A percentile compares a stretch with the other conserved stretches of the same genome.
Evolutionary conservation across 768 basidiomycete species (phyloP).

Genomic region (Coprinellus aureogranulatus): DNA sequence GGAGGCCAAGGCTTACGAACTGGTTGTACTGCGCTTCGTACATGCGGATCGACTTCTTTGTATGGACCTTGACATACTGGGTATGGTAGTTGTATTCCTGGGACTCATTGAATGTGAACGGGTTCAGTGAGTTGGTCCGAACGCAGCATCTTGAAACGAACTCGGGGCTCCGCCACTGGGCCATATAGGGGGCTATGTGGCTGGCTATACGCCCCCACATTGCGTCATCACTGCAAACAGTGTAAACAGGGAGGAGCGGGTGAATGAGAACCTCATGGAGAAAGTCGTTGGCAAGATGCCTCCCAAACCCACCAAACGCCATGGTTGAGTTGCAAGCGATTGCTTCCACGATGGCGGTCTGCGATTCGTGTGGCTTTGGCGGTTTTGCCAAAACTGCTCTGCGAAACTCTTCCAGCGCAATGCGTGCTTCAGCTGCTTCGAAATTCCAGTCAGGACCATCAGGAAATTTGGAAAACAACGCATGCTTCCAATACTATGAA

Average conservation of each 20-base stretch:
- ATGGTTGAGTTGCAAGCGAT: conserved; percentile 4
- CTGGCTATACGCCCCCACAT: background rate
- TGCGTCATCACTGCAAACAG: background rate
- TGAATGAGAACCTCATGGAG: background rate
- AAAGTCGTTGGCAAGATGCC: conserved; percentile 15
- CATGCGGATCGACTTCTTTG: too few relatives aligned
- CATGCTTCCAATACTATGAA: background rate
- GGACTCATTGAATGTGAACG: background rate
- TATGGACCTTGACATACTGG: too few relatives aligned
- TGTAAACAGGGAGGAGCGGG: background rate
- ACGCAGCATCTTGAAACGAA: background rate
- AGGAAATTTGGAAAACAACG: background rate
- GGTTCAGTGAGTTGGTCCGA: background rate
- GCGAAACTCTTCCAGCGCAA: background rate
- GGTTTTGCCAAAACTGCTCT: too few relatives aligned
- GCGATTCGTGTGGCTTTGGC: too few relatives aligned
- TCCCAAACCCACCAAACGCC: conserved; percentile 12
- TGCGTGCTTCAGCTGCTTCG: background rate
- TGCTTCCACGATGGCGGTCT: background rate
- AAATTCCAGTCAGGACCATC: conserved; percentile 7
- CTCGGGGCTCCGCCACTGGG: background rate
- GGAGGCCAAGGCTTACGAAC: too few relatives aligned
- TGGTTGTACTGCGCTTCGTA: too few relatives aligned
- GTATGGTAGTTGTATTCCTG: background rate
- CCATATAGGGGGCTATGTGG: background rate